A percentile compares a stretch with the other conserved stretches of the same genome.
phyloP scores from a whole-genome alignment of 441 rosid species.

The Adansonia grandidieri region DNA sequence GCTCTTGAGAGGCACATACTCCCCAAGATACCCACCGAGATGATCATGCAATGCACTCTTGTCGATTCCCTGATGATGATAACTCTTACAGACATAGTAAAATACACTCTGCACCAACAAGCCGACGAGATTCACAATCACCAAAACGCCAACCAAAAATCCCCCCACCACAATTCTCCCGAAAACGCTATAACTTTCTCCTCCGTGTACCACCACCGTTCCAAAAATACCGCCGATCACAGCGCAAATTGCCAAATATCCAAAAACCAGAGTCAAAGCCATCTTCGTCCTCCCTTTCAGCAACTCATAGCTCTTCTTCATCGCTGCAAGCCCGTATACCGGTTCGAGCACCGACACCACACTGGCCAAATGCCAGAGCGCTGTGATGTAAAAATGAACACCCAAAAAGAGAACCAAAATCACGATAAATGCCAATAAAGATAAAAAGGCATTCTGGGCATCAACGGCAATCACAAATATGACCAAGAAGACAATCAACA shows the following conservation, averaged over 20 bases:
- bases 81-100: constrained; percentile 90
- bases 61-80: constrained; percentile 85
- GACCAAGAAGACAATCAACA: constrained; percentile 54
- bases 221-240: constrained; percentile 53
- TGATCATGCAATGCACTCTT: constrained; percentile 75
- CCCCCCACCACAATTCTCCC: constrained; percentile 73
- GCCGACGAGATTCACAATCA: constrained; percentile 85
- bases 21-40: constrained; percentile 93
- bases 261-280: constrained; percentile 71
- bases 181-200: constrained; percentile 58
- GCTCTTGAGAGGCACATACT: constrained; percentile 88
- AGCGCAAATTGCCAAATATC: constrained; percentile 61
- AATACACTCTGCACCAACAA: constrained; percentile 91
- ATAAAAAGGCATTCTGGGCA: constrained; percentile 45
- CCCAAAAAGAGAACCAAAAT: constrained; percentile 55
- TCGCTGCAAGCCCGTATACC: constrained; percentile 74
- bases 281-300: constrained; percentile 64
- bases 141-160: constrained; percentile 76
- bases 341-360: constrained; percentile 90
- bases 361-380: constrained; percentile 90
- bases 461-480: constrained; percentile 59
- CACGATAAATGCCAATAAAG: constrained; percentile 48
- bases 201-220: constrained; percentile 77
- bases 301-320: constrained; percentile 90
- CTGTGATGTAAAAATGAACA: constrained; percentile 83